phyloP scores from a whole-genome alignment of 495 filamentous ascomycete genomes.

The Trichoderma orchidacearum region DNA sequence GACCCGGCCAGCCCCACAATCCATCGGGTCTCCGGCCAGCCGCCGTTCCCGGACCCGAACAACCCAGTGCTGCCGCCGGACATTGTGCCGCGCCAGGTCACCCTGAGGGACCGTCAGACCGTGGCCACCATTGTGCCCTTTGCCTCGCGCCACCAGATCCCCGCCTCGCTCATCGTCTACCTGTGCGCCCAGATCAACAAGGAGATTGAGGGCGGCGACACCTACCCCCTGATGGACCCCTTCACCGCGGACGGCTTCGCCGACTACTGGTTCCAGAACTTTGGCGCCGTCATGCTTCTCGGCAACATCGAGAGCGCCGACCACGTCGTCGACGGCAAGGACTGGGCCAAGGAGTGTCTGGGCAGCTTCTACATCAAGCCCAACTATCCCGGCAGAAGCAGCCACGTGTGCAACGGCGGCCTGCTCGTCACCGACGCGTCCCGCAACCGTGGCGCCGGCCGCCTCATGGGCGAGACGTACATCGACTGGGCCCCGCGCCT shows the following conservation, averaged over 20 bases:
- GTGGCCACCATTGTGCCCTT: slow-evolving; percentile 86
- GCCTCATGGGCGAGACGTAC: slow-evolving; percentile 87
- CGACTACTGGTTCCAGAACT: slow-evolving; percentile 91
- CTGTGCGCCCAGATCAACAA: slow-evolving; percentile 79
- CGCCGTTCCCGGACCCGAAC: slow-evolving; percentile 49
- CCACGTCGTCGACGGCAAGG: slow-evolving; percentile 50
- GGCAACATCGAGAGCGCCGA: slow-evolving; percentile 52
- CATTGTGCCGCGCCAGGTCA: slow-evolving; percentile 72
- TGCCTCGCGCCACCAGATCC: slow-evolving; percentile 58
- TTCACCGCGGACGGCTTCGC: slow-evolving; percentile 66
- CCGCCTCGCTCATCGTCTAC: slow-evolving; percentile 60
- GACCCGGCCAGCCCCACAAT: slow-evolving; percentile 54
- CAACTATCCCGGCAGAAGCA: slow-evolving; percentile 92
- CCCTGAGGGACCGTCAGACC: slow-evolving; percentile 77
- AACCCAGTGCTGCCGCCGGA: slow-evolving; percentile 48
- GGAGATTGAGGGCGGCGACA: slow-evolving; percentile 93
- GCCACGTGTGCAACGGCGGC: slow-evolving; percentile 91
- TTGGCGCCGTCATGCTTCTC: slow-evolving; percentile 84
- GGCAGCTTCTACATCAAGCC: slow-evolving; percentile 96
- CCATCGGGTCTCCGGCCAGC: slow-evolving; percentile 45
- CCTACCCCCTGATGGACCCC: slow-evolving; percentile 81
- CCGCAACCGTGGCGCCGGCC: slow-evolving; percentile 80
- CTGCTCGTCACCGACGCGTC: slow-evolving; percentile 87
- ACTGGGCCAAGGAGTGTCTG: slow-evolving; percentile 77
- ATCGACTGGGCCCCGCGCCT: slow-evolving; percentile 89